Percentiles rank a stretch among this genome's conserved stretches.
These are phyloP conservation scores for Aspergillus glaucus DNA, from an alignment of 2,329 filamentous ascomycete species.

Conservation along the genomic window DNA sequence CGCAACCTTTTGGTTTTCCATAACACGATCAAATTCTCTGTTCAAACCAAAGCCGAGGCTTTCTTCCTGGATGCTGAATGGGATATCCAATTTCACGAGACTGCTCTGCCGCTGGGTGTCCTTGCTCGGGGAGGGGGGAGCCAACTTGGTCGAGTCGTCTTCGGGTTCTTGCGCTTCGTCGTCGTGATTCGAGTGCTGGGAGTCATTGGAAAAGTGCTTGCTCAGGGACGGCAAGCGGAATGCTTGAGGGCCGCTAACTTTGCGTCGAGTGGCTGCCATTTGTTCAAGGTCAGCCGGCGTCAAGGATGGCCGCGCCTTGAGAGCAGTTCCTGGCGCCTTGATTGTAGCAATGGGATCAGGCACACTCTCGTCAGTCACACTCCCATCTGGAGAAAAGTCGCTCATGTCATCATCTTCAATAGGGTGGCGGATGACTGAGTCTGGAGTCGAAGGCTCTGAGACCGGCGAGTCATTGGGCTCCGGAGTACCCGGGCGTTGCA, in stretches of 20 bases:
- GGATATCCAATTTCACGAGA: conserved; percentile 75
- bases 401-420: conserved; percentile 42
- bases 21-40: conserved; percentile 88
- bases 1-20: conserved; percentile 93
- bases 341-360: conserved; percentile 83
- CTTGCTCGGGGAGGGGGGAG: conserved; percentile 20
- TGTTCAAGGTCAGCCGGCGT: conserved; percentile 76
- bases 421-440: conserved; percentile 81
- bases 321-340: conserved; percentile 74
- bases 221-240: conserved; percentile 25
- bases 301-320: conserved; percentile 83
- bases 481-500: conserved; percentile 37
- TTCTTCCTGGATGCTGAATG: conserved; percentile 62
- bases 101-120: conserved; percentile 57
- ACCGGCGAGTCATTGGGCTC: conserved; percentile 56
- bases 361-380: conserved; percentile 48
- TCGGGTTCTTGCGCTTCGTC: conserved; percentile 9
- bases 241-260: conserved; percentile 70
- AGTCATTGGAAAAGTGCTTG: conserved; percentile 17
- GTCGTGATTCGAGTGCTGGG: conserved; percentile 9
- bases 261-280: conserved; percentile 80
- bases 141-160: conserved; percentile 11
- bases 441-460: conserved; percentile 65
- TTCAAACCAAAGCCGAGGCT: conserved; percentile 75
- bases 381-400: conserved; percentile 22